Conservation (phyloP, 352 stramenopile genomes). For the Phytopythium helicoides region DNA sequence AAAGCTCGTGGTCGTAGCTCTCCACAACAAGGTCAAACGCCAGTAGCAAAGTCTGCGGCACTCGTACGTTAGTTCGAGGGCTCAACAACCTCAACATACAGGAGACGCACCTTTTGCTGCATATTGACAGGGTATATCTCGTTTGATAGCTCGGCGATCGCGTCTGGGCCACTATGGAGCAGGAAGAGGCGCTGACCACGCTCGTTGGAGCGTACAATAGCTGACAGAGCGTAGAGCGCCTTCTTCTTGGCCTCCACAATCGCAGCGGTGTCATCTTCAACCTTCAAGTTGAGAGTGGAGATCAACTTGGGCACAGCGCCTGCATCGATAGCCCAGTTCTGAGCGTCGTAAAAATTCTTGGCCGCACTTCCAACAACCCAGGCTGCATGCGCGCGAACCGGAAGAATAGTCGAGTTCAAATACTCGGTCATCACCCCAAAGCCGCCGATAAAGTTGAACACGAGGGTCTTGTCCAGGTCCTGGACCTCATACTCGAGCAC, state of each 20-base stretch:
- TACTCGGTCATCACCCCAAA: conserved; percentile 69
- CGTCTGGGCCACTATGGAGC: conserved; percentile 35
- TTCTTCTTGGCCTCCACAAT: conserved; percentile 84
- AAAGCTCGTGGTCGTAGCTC: conserved; percentile 14
- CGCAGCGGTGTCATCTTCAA: conserved; percentile 9
- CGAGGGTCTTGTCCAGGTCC: conserved; percentile 84
- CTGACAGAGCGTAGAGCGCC: conserved; percentile 73
- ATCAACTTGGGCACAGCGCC: conserved; percentile 71
- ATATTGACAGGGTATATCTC: conserved; percentile 38
- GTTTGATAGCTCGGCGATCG: conserved; percentile 43
- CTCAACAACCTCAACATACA: not conserved
- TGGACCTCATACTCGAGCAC: conserved; percentile 87
- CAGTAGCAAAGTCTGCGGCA: conserved; percentile 49
- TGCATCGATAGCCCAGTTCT: conserved; percentile 78
- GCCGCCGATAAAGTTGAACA: conserved; percentile 86
- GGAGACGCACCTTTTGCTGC: conserved; percentile 56
- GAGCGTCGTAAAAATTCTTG: conserved; percentile 84
- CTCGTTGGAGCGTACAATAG: conserved; percentile 62
- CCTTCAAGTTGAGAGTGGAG: conserved; percentile 43
- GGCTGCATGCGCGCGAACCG: conserved; percentile 50
- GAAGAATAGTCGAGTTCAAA: conserved; percentile 67
- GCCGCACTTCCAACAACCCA: conserved; percentile 76
- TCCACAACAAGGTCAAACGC: conserved; percentile 69
- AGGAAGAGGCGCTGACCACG: conserved; percentile 67
- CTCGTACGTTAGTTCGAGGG: not conserved